Conservation (phyloP, 345 rosid species). For the Syzygium aqueum region DNA sequence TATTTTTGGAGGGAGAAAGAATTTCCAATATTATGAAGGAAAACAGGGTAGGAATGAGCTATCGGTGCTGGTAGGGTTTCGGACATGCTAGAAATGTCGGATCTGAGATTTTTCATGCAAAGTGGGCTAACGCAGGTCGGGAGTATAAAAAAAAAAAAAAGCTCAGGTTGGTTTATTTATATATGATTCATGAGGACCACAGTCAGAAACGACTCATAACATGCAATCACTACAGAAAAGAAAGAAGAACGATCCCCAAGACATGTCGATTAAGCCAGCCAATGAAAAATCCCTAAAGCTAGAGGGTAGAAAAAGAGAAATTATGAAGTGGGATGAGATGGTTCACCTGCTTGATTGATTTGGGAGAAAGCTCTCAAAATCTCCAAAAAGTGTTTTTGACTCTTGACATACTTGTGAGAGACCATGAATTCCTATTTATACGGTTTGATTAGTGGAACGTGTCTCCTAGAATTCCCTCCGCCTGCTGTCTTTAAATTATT, state of each 20-base stretch:
- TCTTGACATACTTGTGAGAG: neutral
- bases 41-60: neutral
- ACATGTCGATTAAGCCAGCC: neutral
- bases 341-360: neutral
- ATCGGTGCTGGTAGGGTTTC: neutral
- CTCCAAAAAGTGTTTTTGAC: fast-evolving
- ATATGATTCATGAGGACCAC: neutral
- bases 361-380: neutral
- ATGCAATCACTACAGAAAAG: neutral
- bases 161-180: neutral
- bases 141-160: neutral
- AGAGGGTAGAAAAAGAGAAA: neutral
- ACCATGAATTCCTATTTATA: neutral
- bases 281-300: neutral
- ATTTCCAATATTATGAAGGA: neutral
- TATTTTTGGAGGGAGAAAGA: neutral
- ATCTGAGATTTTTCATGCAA: neutral
- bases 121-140: fast-evolving
- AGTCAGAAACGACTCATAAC: neutral
- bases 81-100: neutral
- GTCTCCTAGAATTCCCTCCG: neutral
- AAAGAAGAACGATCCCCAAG: fast-evolving
- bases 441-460: neutral
- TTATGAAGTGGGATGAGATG: neutral
- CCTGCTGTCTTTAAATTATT: neutral